Conservation (phyloP, 495 filamentous ascomycete species). For the Lasiosphaeria ovina region DNA sequence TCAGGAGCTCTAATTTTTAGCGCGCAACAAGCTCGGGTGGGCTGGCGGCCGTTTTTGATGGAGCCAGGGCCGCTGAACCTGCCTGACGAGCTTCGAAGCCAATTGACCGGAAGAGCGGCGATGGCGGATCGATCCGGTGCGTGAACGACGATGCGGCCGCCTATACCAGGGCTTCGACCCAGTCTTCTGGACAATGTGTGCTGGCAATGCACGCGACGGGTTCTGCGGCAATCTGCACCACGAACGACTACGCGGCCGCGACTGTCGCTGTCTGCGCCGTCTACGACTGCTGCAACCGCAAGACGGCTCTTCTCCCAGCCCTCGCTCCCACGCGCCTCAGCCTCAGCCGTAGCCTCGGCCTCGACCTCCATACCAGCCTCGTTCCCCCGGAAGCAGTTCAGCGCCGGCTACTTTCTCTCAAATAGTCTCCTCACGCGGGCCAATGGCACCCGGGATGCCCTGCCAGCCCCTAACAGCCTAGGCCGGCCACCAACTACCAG, state of each 20-base stretch:
- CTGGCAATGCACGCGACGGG: conserved; percentile 28
- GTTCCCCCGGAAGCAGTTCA: conserved; percentile 28
- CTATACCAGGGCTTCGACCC: conserved; percentile 25
- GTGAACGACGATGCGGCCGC: conserved; percentile 35
- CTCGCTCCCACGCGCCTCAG: conserved; percentile 20
- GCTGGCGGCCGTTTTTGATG: neutral
- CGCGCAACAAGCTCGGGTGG: neutral
- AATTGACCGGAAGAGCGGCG: conserved; percentile 11
- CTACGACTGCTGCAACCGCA: neutral
- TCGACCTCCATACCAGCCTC: conserved; percentile 9
- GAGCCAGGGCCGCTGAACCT: neutral
- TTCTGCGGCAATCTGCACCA: conserved; percentile 16
- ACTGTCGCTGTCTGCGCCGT: neutral
- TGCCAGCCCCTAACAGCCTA: neutral
- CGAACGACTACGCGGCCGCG: neutral
- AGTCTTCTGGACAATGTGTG: conserved; percentile 26
- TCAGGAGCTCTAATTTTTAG: conserved; percentile 7
- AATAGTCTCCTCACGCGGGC: conserved; percentile 34
- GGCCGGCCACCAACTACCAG: conserved; percentile 8
- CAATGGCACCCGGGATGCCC: conserved; percentile 21
- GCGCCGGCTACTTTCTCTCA: conserved; percentile 41
- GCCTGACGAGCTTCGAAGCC: conserved; percentile 1
- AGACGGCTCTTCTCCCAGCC: conserved; percentile 27
- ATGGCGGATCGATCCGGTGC: conserved; percentile 33
- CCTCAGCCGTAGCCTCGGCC: neutral